These are phyloP conservation scores for Elongisporangium senticosum DNA, from an alignment of 352 stramenopile genomes.

Conservation along the genomic window DNA sequence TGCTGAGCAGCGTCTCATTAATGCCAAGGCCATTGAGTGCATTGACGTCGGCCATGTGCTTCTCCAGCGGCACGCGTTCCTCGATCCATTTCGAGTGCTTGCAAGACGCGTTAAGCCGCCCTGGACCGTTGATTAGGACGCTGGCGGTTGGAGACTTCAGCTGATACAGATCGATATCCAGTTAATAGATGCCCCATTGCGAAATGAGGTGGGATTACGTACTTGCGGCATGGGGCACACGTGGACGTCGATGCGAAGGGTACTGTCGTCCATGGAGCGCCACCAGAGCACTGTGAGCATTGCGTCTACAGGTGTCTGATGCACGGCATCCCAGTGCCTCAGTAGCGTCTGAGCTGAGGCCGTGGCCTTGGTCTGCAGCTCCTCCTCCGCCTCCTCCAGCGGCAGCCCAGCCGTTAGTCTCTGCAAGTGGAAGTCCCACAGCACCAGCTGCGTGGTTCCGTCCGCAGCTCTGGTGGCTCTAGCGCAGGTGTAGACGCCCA, in stretches of 20 bases:
- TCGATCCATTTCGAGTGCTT: conserved; percentile 76
- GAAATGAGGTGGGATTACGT: too few species aligned
- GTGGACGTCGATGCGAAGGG: conserved; percentile 40
- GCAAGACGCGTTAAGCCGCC: conserved; percentile 33
- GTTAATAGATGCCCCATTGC: neutral
- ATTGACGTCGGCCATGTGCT: conserved; percentile 17
- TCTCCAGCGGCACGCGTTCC: conserved; percentile 45
- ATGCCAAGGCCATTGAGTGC: conserved; percentile 18
- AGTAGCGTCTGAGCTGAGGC: conserved; percentile 3
- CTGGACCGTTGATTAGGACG: conserved; percentile 46
- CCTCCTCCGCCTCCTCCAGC: conserved; percentile 1
- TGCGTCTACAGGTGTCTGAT: conserved; percentile 14
- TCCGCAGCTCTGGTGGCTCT: conserved; percentile 11
- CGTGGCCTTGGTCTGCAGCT: neutral
- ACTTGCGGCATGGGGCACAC: conserved; percentile 49
- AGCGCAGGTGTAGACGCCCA: conserved; percentile 64
- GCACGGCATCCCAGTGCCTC: neutral
- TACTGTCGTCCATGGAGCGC: neutral
- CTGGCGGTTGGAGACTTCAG: conserved; percentile 29
- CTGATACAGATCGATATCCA: conserved; percentile 1
- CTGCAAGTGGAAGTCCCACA: conserved; percentile 56
- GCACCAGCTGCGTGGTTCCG: conserved; percentile 17
- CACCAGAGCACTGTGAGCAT: conserved; percentile 74
- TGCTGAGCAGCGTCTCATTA: conserved; percentile 57
- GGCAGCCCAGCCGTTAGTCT: conserved; percentile 34